phyloP scores from a whole-genome alignment of 345 rosid species.

The Lumnitzera racemosa region DNA sequence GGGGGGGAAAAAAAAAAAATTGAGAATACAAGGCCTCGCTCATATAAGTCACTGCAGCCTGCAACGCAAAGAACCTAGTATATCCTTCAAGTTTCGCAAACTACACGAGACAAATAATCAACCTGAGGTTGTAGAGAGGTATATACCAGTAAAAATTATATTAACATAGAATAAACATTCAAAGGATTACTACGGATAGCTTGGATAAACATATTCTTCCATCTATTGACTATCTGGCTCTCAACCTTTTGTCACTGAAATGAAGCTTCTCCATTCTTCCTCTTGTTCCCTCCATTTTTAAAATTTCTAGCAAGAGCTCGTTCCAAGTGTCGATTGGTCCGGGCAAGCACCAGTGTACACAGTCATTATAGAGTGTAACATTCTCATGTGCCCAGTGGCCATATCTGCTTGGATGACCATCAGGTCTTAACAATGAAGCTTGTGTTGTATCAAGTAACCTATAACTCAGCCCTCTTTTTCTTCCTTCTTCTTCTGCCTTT shows the following conservation, averaged over 20 bases:
- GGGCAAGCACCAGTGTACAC: conserved; percentile 93
- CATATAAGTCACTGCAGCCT: too few relatives aligned
- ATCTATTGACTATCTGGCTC: background rate
- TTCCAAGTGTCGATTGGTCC: conserved; percentile 77
- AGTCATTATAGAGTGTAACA: conserved; percentile 62
- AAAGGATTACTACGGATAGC: too few relatives aligned
- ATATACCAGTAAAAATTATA: too few relatives aligned
- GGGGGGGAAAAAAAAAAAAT: too few relatives aligned
- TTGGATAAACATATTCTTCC: background rate
- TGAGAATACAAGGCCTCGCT: too few relatives aligned
- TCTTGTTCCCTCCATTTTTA: conserved; percentile 53
- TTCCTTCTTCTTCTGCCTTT: conserved; percentile 47
- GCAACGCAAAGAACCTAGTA: too few relatives aligned
- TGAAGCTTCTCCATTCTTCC: conserved; percentile 13
- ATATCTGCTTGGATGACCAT: conserved; percentile 71
- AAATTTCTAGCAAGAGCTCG: conserved; percentile 70
- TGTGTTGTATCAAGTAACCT: conserved; percentile 55
- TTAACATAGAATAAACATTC: too few relatives aligned
- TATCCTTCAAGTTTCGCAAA: too few relatives aligned
- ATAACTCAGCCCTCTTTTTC: conserved; percentile 35
- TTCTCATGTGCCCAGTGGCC: conserved; percentile 66
- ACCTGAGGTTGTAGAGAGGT: too few relatives aligned
- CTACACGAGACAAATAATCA: too few relatives aligned
- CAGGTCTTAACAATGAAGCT: conserved; percentile 58
- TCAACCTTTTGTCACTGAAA: background rate